Evolutionary conservation across 1,284 basidiomycete species (phyloP).

Genomic region (Phylloporus gajari): DNA sequence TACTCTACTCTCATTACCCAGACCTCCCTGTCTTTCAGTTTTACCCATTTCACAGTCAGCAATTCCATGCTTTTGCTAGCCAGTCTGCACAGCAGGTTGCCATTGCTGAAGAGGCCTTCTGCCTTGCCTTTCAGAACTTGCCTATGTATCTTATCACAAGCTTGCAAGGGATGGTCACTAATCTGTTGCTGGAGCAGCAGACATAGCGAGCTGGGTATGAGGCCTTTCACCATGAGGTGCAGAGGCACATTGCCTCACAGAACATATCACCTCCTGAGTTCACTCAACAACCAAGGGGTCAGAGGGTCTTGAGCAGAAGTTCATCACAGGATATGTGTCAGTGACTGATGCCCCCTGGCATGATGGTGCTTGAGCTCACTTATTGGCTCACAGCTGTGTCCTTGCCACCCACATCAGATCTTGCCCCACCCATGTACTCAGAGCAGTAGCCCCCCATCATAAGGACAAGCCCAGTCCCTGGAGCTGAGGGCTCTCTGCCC

Average conservation of each 20-base stretch:
- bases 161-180: slow-evolving; percentile 20
- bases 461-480: too few relatives aligned
- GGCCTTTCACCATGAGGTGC: slow-evolving; percentile 7
- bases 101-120: slow-evolving; percentile 27
- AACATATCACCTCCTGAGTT: slow-evolving; percentile 4
- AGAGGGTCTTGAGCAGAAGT: neutral
- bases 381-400: too few relatives aligned
- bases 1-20: slow-evolving; percentile 32
- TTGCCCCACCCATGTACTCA: too few relatives aligned
- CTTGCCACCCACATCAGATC: too few relatives aligned
- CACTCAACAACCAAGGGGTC: neutral
- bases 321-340: neutral
- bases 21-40: slow-evolving; percentile 28
- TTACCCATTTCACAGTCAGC: slow-evolving; percentile 28
- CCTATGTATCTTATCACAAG: slow-evolving; percentile 19
- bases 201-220: slow-evolving; percentile 9
- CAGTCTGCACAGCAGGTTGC: slow-evolving; percentile 18
- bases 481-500: too few relatives aligned
- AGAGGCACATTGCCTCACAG: slow-evolving; percentile 5
- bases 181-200: slow-evolving; percentile 16
- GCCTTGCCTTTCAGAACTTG: slow-evolving; percentile 26
- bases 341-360: too few relatives aligned
- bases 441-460: too few relatives aligned
- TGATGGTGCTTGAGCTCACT: too few relatives aligned
- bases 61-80: slow-evolving; percentile 33